Evolutionary conservation across 495 filamentous ascomycete genomes (phyloP).

Genomic region (Podospora pseudoanserina): DNA sequence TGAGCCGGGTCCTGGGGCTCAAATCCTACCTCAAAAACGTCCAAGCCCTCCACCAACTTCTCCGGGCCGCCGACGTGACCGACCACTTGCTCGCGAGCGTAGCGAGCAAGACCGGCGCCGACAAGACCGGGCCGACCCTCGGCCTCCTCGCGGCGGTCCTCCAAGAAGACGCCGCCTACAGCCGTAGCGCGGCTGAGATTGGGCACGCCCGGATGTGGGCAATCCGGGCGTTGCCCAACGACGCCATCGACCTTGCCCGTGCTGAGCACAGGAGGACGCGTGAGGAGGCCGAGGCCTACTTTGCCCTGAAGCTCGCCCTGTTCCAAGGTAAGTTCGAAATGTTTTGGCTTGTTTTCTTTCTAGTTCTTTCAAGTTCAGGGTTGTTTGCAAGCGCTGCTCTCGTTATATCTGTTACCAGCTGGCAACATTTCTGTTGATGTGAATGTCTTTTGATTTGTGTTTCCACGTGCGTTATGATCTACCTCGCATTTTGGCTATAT

Average conservation of each 20-base stretch:
- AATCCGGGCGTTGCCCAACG: background rate
- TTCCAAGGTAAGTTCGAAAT: background rate
- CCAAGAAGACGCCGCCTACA: background rate
- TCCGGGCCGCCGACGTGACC: background rate
- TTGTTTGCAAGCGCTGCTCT: background rate
- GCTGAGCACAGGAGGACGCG: background rate
- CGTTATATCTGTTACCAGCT: background rate
- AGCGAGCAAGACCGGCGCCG: background rate
- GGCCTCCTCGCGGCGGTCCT: background rate
- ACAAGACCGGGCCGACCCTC: background rate
- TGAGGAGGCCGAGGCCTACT: background rate
- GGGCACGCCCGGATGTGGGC: background rate
- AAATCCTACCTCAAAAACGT: background rate
- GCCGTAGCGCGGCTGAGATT: background rate
- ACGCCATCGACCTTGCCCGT: background rate
- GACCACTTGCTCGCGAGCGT: background rate
- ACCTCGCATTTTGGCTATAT: too few species aligned
- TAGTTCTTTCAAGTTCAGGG: background rate
- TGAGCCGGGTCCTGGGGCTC: background rate
- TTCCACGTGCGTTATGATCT: background rate
- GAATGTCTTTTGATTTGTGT: background rate
- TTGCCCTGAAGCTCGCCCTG: background rate
- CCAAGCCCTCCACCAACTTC: background rate
- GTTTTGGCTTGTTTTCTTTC: background rate
- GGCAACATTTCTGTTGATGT: background rate